Percentiles rank a stretch among this genome's conserved stretches.
phyloP scores from a whole-genome alignment of 352 stramenopile genomes.

The Globisporangium cederbergense region DNA sequence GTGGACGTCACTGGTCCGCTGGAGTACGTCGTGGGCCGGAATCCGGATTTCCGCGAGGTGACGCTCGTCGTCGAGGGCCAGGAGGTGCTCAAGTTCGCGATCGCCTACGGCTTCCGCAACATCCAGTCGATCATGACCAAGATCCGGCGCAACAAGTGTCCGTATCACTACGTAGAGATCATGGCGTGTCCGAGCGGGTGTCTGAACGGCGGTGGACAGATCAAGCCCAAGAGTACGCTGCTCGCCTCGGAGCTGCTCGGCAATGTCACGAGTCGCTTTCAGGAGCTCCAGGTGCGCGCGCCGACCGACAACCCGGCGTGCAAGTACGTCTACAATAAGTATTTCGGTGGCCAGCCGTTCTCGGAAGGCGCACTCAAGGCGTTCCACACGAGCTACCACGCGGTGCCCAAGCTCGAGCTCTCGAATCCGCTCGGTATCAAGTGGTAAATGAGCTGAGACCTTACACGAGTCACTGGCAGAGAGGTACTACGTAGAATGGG shows the following conservation, averaged over 20 bases:
- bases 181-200: conserved; percentile 99
- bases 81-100: conserved; percentile 91
- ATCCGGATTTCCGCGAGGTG: conserved; percentile 88
- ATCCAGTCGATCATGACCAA: conserved; percentile 95
- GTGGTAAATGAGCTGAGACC: conserved; percentile 43
- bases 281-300: conserved; percentile 53
- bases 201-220: conserved; percentile 96
- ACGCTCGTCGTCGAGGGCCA: conserved; percentile 63
- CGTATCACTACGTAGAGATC: conserved; percentile 97
- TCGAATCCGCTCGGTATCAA: conserved; percentile 86
- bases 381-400: conserved; percentile 82
- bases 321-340: conserved; percentile 80
- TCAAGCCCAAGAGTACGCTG: conserved; percentile 67
- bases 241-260: conserved; percentile 51
- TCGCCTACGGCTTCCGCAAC: conserved; percentile 97
- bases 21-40: conserved; percentile 85
- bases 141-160: conserved; percentile 86
- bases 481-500: neutral
- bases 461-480: no score
- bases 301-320: conserved; percentile 69
- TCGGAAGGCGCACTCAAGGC: conserved; percentile 53
- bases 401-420: conserved; percentile 82
- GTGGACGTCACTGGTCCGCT: conserved; percentile 81
- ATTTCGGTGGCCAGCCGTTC: conserved; percentile 72
- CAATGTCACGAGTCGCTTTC: conserved; percentile 65